These are phyloP conservation scores for Pseudopithomyces chartarum DNA, from an alignment of 2,329 filamentous ascomycete genomes.

Conservation along the genomic window DNA sequence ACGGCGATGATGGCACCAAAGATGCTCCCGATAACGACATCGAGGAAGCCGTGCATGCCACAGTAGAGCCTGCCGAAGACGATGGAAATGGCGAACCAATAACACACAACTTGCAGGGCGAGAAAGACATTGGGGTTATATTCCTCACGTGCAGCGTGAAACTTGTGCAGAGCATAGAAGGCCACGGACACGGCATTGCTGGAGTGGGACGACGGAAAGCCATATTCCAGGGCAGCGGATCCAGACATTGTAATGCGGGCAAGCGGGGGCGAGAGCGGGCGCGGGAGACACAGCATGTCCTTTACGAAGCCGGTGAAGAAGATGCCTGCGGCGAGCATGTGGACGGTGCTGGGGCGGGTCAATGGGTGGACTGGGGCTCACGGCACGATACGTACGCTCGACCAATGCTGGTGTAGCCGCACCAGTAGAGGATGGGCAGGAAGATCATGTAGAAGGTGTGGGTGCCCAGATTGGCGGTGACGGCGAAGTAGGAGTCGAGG, in stretches of 20 bases:
- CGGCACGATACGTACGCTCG: conserved; percentile 71
- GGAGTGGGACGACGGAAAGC: conserved; percentile 95
- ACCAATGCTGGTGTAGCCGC: conserved; percentile 81
- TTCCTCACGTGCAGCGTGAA: conserved; percentile 69
- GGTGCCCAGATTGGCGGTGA: conserved; percentile 93
- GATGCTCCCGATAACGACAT: conserved; percentile 80
- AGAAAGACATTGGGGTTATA: conserved; percentile 64
- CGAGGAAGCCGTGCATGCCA: conserved; percentile 97
- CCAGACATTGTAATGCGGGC: conserved; percentile 97
- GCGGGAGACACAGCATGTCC: conserved; percentile 88
- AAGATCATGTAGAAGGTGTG: conserved; percentile 99
- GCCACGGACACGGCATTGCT: conserved; percentile 96
- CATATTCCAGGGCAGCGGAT: conserved; percentile 92
- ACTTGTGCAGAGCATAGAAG: conserved; percentile 75
- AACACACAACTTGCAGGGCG: conserved; percentile 70
- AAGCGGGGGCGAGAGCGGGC: conserved; percentile 88
- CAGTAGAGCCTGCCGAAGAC: conserved; percentile 92
- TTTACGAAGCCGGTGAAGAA: conserved; percentile 85
- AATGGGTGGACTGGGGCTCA: conserved; percentile 5
- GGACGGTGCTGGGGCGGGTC: conserved; percentile 43
- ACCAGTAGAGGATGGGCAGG: conserved; percentile 95
- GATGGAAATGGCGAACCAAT: conserved; percentile 88
- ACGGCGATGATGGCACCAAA: conserved; percentile 71
- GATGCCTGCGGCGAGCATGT: conserved; percentile 71
- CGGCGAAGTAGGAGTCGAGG: conserved; percentile 95